Evolutionary conservation across 208 protist species (phyloP).

Genomic region (Acanthamoeba lenticulata): DNA sequence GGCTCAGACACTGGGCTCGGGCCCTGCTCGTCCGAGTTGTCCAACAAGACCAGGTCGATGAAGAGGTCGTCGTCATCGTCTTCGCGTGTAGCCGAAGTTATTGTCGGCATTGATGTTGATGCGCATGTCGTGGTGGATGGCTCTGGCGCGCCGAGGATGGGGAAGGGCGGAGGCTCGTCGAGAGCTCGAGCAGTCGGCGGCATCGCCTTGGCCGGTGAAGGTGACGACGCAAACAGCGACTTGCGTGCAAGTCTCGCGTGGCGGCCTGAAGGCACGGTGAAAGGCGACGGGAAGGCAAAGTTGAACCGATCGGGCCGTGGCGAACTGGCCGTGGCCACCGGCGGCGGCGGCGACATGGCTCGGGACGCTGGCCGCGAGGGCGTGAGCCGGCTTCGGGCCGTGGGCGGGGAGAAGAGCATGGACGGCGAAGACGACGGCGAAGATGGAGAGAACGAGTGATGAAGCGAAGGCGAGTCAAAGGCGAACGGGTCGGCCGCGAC

Average conservation of each 20-base stretch:
- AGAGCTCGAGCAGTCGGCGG: no score
- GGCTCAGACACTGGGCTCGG: no score
- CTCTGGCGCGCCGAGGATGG: neutral
- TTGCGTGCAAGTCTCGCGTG: neutral
- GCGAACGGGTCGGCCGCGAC: neutral
- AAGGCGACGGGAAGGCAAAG: neutral
- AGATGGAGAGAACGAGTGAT: neutral
- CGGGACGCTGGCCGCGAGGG: no score
- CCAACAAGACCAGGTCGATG: neutral
- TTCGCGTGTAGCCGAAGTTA: no score
- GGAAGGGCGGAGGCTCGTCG: neutral
- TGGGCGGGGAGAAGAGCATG: neutral
- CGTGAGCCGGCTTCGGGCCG: neutral
- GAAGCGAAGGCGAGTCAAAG: slow-evolving; percentile 13
- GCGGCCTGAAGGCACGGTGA: neutral
- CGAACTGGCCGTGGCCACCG: neutral
- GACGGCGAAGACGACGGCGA: neutral
- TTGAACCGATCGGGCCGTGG: neutral
- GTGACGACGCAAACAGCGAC: neutral
- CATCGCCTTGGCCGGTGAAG: no score
- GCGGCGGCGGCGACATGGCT: no score
- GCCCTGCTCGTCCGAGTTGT: no score
- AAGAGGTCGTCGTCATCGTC: neutral
- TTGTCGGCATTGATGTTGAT: no score
- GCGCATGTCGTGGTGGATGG: neutral